These are phyloP conservation scores for Colletotrichum shisoi DNA, from an alignment of 2,329 filamentous ascomycete species.

Conservation along the genomic window DNA sequence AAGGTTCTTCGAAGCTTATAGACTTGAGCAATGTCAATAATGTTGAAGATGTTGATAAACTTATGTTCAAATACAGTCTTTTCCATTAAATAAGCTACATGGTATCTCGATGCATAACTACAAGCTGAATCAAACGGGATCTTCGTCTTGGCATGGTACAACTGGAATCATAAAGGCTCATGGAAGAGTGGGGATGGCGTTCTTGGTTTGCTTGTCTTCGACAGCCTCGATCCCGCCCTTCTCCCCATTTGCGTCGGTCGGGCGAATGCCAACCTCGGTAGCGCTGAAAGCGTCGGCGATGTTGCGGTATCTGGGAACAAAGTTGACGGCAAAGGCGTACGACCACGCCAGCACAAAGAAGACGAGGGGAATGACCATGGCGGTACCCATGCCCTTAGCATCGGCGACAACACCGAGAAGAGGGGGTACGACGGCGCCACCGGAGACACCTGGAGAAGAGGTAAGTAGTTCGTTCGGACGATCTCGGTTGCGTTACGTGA, in stretches of 20 bases:
- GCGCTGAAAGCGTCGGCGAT: conserved; percentile 67
- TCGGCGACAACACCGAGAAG: conserved; percentile 72
- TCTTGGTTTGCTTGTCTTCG: conserved; percentile 28
- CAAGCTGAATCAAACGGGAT: not conserved
- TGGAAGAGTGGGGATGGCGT: conserved; percentile 13
- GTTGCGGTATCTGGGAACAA: conserved; percentile 68
- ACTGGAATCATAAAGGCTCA: not conserved
- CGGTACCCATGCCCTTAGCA: conserved; percentile 57
- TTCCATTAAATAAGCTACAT: not conserved
- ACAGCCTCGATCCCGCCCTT: conserved; percentile 31
- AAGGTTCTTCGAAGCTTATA: too few species aligned
- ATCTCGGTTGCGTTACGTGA: not conserved
- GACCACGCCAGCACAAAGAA: conserved; percentile 66
- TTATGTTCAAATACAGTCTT: too few species aligned
- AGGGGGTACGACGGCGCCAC: conserved; percentile 77
- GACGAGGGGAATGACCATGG: conserved; percentile 71
- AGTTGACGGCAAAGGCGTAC: conserved; percentile 71
- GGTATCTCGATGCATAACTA: not conserved
- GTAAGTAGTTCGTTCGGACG: conserved; percentile 74
- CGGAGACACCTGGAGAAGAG: conserved; percentile 75
- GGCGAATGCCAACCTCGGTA: conserved; percentile 54
- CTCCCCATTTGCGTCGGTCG: conserved; percentile 42
- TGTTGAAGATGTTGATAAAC: too few species aligned
- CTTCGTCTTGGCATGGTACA: too few species aligned
- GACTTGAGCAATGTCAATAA: not conserved